These are phyloP conservation scores for Podospora pseudoanserina DNA, from an alignment of 495 filamentous ascomycete genomes.

Conservation along the genomic window DNA sequence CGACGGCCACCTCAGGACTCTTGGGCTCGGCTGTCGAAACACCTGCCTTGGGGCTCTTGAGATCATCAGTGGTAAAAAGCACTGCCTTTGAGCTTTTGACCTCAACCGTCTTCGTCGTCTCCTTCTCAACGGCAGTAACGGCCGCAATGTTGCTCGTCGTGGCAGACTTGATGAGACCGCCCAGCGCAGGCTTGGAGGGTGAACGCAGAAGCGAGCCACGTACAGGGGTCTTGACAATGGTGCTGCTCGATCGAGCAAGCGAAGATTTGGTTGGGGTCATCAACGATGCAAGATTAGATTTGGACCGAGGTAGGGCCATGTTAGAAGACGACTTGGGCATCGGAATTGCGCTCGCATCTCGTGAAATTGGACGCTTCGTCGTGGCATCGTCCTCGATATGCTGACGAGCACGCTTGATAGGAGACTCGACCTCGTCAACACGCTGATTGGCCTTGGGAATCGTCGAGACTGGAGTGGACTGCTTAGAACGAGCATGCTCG, in stretches of 20 bases:
- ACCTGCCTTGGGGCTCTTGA: too few species aligned
- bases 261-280: slow-evolving; percentile 82
- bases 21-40: too few species aligned
- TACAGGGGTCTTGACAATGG: slow-evolving; percentile 54
- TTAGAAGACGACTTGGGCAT: slow-evolving; percentile 43
- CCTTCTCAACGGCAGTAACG: slow-evolving; percentile 16
- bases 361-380: slow-evolving; percentile 48
- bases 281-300: slow-evolving; percentile 50
- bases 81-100: slow-evolving; percentile 31
- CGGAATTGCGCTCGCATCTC: slow-evolving; percentile 45
- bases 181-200: slow-evolving; percentile 34
- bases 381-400: slow-evolving; percentile 57
- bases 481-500: slow-evolving; percentile 41
- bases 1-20: slow-evolving; percentile 14
- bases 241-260: slow-evolving; percentile 57
- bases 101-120: slow-evolving; percentile 22
- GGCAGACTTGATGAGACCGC: slow-evolving; percentile 35
- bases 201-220: slow-evolving; percentile 33
- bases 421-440: slow-evolving; percentile 33
- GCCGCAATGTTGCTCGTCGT: slow-evolving; percentile 35
- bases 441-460: slow-evolving; percentile 33
- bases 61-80: too few species aligned
- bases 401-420: slow-evolving; percentile 65
- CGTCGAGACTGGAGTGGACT: slow-evolving; percentile 31
- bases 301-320: slow-evolving; percentile 37